These are phyloP conservation scores for Trichosporon sp. DNA, from an alignment of 1,284 basidiomycete genomes.

Conservation along the genomic window DNA sequence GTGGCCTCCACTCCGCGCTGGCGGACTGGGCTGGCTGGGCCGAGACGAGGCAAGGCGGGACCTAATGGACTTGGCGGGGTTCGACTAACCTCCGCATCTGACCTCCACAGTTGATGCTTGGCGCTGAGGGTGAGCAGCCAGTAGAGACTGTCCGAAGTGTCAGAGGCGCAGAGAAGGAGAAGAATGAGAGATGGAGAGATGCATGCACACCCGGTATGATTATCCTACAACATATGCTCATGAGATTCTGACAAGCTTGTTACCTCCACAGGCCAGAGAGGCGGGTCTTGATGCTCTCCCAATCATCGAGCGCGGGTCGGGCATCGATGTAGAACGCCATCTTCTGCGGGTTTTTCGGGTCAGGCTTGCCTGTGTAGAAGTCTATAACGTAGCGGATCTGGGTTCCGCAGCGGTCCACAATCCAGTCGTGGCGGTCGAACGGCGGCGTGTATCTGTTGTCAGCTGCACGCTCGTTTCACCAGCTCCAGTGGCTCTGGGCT, in stretches of 20 bases:
- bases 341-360: conserved; percentile 40
- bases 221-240: conserved; percentile 17
- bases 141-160: neutral
- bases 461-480: conserved; percentile 7
- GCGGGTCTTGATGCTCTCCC: conserved; percentile 83
- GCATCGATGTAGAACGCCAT: conserved; percentile 89
- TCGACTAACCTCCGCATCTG: neutral
- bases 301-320: conserved; percentile 85
- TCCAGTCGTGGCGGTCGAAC: conserved; percentile 98
- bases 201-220: conserved; percentile 17
- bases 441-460: conserved; percentile 77
- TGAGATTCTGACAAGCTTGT: neutral
- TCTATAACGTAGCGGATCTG: conserved; percentile 94
- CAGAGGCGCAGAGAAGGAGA: neutral
- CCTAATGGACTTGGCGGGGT: neutral
- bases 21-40: too few relatives aligned
- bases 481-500: neutral
- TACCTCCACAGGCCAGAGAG: conserved; percentile 40
- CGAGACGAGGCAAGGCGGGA: conserved; percentile 3
- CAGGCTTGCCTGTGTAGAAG: conserved; percentile 87
- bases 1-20: too few relatives aligned
- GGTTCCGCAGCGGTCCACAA: conserved; percentile 86
- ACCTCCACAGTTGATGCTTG: neutral
- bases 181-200: conserved; percentile 13
- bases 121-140: neutral